Conservation (phyloP, 768 basidiomycete species). For the Atractiella rhizophila region DNA sequence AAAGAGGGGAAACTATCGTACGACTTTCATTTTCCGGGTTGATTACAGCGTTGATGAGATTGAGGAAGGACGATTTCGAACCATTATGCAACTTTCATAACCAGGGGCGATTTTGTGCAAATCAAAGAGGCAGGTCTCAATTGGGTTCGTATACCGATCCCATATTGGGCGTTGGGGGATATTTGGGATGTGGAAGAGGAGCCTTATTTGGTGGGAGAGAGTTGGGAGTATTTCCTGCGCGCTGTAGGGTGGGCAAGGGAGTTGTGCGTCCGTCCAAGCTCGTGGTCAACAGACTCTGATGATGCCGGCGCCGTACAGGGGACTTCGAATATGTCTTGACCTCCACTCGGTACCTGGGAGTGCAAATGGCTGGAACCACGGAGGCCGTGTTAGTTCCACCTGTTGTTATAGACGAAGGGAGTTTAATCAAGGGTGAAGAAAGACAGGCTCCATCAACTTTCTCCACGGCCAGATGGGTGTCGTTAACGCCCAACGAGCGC, state of each 20-base stretch:
- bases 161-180: slow-evolving; percentile 87
- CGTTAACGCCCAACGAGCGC: slow-evolving; percentile 69
- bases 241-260: too few species aligned
- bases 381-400: too few species aligned
- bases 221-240: too few species aligned
- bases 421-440: too few species aligned
- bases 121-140: slow-evolving; percentile 87
- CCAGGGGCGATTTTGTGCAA: slow-evolving; percentile 76
- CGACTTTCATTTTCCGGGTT: too few species aligned
- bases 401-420: too few species aligned
- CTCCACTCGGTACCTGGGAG: slow-evolving; percentile 54
- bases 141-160: slow-evolving; percentile 67
- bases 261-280: too few species aligned
- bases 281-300: too few species aligned
- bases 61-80: too few species aligned
- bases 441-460: slow-evolving; percentile 48
- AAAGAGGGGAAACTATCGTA: too few species aligned
- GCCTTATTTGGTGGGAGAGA: slow-evolving; percentile 52
- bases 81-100: slow-evolving; percentile 94
- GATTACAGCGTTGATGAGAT: too few species aligned
- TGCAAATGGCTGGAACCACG: slow-evolving; percentile 41
- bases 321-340: slow-evolving; percentile 77
- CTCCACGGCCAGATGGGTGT: slow-evolving; percentile 81
- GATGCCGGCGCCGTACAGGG: slow-evolving; percentile 59
- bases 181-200: slow-evolving; percentile 54